These are phyloP conservation scores for Rubia peregrina DNA, from an alignment of 305 asterid species.

Conservation along the genomic window DNA sequence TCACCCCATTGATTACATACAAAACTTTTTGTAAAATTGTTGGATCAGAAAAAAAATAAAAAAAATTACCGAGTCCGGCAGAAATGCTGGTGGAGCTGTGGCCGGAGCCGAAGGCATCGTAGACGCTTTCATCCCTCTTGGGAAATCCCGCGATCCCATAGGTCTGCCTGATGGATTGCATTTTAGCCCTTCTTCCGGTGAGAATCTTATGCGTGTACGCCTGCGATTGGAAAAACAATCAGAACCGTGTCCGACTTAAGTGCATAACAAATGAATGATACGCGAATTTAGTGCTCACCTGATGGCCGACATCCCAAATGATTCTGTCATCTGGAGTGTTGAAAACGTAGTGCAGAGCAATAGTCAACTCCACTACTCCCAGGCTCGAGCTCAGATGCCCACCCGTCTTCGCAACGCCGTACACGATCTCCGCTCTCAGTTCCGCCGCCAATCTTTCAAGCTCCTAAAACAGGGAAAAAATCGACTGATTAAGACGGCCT, in stretches of 20 bases:
- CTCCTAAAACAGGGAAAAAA: slow-evolving; percentile 31
- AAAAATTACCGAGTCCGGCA: slow-evolving; percentile 58
- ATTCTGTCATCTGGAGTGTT: slow-evolving; percentile 59
- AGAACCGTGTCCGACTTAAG: slow-evolving; percentile 1
- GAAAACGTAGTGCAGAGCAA: slow-evolving; percentile 75
- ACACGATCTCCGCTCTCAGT: slow-evolving; percentile 61
- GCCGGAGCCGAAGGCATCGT: slow-evolving; percentile 73
- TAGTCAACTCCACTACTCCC: slow-evolving; percentile 66
- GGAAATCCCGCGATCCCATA: slow-evolving; percentile 70
- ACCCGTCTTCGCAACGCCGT: slow-evolving; percentile 46
- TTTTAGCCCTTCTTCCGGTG: slow-evolving; percentile 66
- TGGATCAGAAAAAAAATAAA: neutral
- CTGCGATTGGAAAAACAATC: slow-evolving; percentile 28
- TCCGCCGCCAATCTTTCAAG: slow-evolving; percentile 65
- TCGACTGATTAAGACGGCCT: neutral
- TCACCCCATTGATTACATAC: no score
- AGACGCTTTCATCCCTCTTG: slow-evolving; percentile 59
- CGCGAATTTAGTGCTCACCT: slow-evolving; percentile 34
- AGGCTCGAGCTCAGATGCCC: slow-evolving; percentile 68
- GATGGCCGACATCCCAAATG: slow-evolving; percentile 83
- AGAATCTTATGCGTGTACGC: slow-evolving; percentile 66
- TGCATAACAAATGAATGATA: neutral
- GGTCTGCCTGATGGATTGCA: slow-evolving; percentile 61
- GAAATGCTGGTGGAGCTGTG: slow-evolving; percentile 81
- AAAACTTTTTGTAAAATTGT: no score